phyloP scores from a whole-genome alignment of 2,329 filamentous ascomycete genomes.

The Cordyceps pruinosa region DNA sequence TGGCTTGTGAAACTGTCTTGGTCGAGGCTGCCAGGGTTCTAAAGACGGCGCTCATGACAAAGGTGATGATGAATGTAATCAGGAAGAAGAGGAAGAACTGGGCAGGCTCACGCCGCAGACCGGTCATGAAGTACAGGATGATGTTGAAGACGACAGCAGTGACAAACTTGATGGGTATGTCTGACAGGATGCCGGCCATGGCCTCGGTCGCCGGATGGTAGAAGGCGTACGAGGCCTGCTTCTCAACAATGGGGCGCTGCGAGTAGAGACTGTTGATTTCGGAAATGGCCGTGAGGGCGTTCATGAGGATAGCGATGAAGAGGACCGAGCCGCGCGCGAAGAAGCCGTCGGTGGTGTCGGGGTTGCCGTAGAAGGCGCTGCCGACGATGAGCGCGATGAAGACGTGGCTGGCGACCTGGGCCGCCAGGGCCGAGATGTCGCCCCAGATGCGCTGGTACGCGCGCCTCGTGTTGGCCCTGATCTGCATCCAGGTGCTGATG shows the following conservation, averaged over 20 bases:
- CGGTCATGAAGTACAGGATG: constrained; percentile 51
- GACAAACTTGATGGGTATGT: constrained; percentile 52
- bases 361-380: constrained; percentile 50
- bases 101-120: constrained; percentile 49
- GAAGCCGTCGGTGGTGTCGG: constrained; percentile 44
- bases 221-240: constrained; percentile 42
- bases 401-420: constrained; percentile 40
- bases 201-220: constrained; percentile 48
- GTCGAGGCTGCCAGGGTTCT: constrained; percentile 66
- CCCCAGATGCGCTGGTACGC: constrained; percentile 47
- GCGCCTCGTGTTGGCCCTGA: constrained; percentile 43
- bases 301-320: constrained; percentile 55
- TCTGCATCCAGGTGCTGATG: constrained; percentile 48
- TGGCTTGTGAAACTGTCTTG: constrained; percentile 54
- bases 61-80: constrained; percentile 58
- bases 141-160: constrained; percentile 46
- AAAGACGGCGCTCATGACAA: constrained; percentile 73
- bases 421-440: constrained; percentile 41
- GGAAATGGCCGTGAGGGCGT: constrained; percentile 49
- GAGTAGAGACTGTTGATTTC: constrained; percentile 43
- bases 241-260: constrained; percentile 42
- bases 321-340: constrained; percentile 48
- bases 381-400: constrained; percentile 55
- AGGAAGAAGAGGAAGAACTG: constrained; percentile 73
- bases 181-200: constrained; percentile 45